These are phyloP conservation scores for Melanomma pulvis-pyrius DNA, from an alignment of 495 filamentous ascomycete genomes.

Conservation along the genomic window DNA sequence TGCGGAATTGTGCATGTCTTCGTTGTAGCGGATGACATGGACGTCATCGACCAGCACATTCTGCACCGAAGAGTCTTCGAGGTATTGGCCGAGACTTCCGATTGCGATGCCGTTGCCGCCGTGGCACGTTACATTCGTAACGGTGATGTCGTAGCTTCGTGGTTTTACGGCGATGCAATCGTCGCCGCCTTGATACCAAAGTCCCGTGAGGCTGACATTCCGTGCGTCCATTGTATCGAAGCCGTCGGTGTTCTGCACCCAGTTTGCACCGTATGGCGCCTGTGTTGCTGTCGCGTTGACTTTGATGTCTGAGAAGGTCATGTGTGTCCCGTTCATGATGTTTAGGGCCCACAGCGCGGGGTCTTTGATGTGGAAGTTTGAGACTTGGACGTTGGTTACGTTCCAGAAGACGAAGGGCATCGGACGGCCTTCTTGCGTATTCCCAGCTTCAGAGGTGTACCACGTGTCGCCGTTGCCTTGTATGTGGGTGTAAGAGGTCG, in stretches of 20 bases:
- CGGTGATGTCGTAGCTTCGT: slow-evolving; percentile 55
- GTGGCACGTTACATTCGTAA: slow-evolving; percentile 57
- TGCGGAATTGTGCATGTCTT: slow-evolving; percentile 54
- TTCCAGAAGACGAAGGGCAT: slow-evolving; percentile 68
- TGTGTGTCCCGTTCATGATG: slow-evolving; percentile 63
- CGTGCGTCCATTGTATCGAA: slow-evolving; percentile 61
- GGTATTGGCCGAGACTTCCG: slow-evolving; percentile 60
- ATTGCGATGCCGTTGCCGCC: slow-evolving; percentile 62
- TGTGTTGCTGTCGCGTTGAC: slow-evolving; percentile 54
- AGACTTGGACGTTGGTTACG: slow-evolving; percentile 56
- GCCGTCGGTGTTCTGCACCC: slow-evolving; percentile 64
- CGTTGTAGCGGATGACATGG: slow-evolving; percentile 47
- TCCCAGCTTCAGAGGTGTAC: slow-evolving; percentile 49
- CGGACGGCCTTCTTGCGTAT: slow-evolving; percentile 55
- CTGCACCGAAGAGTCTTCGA: slow-evolving; percentile 56
- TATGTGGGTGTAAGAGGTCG: slow-evolving; percentile 52
- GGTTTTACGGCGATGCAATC: slow-evolving; percentile 64
- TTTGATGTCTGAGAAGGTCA: slow-evolving; percentile 57
- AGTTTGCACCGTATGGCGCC: slow-evolving; percentile 57
- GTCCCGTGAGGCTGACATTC: slow-evolving; percentile 56
- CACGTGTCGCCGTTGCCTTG: slow-evolving; percentile 56
- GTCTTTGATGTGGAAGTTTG: slow-evolving; percentile 57
- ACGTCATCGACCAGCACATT: slow-evolving; percentile 55
- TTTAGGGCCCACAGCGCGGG: slow-evolving; percentile 59
- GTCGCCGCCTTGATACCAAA: slow-evolving; percentile 62